Percentiles rank a stretch among this genome's conserved stretches.
These are phyloP conservation scores for Candida tammaniensis DNA, from an alignment of 805 yeast species.

Conservation along the genomic window DNA sequence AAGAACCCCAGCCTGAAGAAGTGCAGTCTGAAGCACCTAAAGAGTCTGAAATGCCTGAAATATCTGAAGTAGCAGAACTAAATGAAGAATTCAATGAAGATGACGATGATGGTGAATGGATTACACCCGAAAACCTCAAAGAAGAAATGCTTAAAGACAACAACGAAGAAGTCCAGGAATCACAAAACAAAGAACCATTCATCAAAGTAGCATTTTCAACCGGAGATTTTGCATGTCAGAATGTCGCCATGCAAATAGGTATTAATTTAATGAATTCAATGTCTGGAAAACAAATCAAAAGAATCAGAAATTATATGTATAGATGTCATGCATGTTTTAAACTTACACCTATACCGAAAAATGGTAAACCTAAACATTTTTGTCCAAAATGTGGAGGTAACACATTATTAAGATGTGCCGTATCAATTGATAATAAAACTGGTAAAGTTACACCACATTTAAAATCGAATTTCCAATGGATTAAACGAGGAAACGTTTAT, in stretches of 20 bases:
- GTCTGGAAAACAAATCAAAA: constrained; percentile 80
- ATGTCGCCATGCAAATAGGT: constrained; percentile 89
- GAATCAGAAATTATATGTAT: constrained; percentile 87
- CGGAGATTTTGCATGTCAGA: constrained; percentile 97
- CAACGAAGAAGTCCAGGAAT: constrained; percentile 52
- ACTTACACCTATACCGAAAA: constrained; percentile 72
- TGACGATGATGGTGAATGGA: constrained; percentile 88
- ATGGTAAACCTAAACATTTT: constrained; percentile 78
- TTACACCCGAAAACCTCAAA: constrained; percentile 79
- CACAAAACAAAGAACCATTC: constrained; percentile 27
- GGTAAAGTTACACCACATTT: constrained; percentile 87
- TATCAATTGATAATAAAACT: constrained; percentile 70
- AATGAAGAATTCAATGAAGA: constrained; percentile 65
- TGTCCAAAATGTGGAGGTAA: constrained; percentile 96
- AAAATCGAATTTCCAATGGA: constrained; percentile 92
- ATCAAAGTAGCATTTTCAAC: constrained; percentile 83
- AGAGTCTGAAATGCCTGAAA: constrained; percentile 4
- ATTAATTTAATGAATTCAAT: constrained; percentile 78
- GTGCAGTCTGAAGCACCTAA: constrained; percentile 12
- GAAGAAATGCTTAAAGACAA: constrained; percentile 67
- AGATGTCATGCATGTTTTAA: constrained; percentile 97
- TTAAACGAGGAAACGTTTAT: constrained; percentile 78
- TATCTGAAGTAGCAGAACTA: constrained; percentile 7
- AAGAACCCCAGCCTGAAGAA: constrained; percentile 1
- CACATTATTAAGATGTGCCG: constrained; percentile 86